Base-by-base conservation (phyloP, 495 filamentous ascomycete genomes). In the Xylaria flabelliformis region DNA sequence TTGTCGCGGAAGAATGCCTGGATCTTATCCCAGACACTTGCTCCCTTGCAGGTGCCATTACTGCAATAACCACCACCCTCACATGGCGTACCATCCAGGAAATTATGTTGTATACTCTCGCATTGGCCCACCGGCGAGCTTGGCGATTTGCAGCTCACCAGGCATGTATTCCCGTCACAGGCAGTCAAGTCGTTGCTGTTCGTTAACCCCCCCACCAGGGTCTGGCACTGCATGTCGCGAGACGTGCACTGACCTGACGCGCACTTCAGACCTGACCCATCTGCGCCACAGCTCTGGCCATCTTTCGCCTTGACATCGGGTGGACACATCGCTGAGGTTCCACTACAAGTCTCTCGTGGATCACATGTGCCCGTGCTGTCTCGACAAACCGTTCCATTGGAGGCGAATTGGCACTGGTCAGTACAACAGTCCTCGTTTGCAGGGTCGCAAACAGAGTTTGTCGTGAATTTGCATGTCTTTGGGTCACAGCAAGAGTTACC, bases 201-300 rank as follows among this genome's bases (percentile, higher is more conserved):
- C 2, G 90, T 90, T 64, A 91, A 88, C n/a, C 85, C 88, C 50
- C 94, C 96, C 87, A 98, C 92, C 36, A 97, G 84, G 9, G 90
- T 91, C 77, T 91, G 91, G 84, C 96, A 99, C 81, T 99, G 96
- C 74, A 90, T 87, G 78, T 97, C 90, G 70, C 97, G 91, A 68
- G 92, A 96, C 59, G 96, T 99, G 80, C 96, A 99, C 80, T 97
- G 96, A 26, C 96, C 96, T 61, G 92, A 95, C 67, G 97, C 94
- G 78, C 96, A 99, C 55, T 86, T 82, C n/a, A 97, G 85, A 3
- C 88, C 85, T 4, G 75, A 76, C 39, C 81, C 81, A 48, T 81
- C 84, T 69, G 80, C 81, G 21, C 91, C 92, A 76, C 95, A 97
- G 32, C 68, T 70, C 64, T 78, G 80, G 72, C 96, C 96, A 79